phyloP scores from a whole-genome alignment of 2,329 filamentous ascomycete species.

The Monilinia vaccinii-corymbosi region DNA sequence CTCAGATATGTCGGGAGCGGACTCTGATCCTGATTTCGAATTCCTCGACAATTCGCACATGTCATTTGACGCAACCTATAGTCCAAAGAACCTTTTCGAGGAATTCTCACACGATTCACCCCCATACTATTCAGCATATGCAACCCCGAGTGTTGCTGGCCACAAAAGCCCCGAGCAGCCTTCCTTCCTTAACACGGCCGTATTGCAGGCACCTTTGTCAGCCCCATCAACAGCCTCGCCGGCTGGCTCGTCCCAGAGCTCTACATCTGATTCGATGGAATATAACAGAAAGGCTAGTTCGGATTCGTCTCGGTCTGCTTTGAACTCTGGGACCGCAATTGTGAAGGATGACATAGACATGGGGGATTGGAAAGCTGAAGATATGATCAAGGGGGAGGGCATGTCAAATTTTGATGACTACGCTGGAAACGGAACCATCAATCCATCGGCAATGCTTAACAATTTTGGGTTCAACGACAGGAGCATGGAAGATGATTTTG shows the following conservation, averaged over 20 bases:
- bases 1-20: slow-evolving; percentile 29
- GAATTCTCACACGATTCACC: slow-evolving; percentile 22
- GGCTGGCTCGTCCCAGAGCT: slow-evolving; percentile 37
- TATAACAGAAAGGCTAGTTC: slow-evolving; percentile 41
- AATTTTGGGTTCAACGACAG: slow-evolving; percentile 35
- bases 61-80: slow-evolving; percentile 24
- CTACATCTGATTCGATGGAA: slow-evolving; percentile 43
- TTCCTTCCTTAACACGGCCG: slow-evolving; percentile 1
- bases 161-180: slow-evolving; percentile 11
- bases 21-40: slow-evolving; percentile 31
- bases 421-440: slow-evolving; percentile 31
- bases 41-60: slow-evolving; percentile 30
- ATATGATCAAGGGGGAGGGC: slow-evolving; percentile 32
- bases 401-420: slow-evolving; percentile 33
- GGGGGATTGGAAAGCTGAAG: slow-evolving; percentile 37
- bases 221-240: slow-evolving; percentile 29
- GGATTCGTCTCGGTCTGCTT: slow-evolving; percentile 37
- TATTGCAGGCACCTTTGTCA: slow-evolving; percentile 13
- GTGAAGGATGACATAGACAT: slow-evolving; percentile 36
- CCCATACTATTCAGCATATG: slow-evolving; percentile 22
- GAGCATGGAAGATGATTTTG: slow-evolving; percentile 42
- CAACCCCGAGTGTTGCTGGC: slow-evolving; percentile 19
- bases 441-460: slow-evolving; percentile 30
- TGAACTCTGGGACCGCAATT: slow-evolving; percentile 35
- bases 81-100: slow-evolving; percentile 28